Percentiles rank a stretch among this genome's conserved stretches.
Evolutionary conservation across 495 filamentous ascomycete species (phyloP).

Genomic region (Coniosporium apollinis): DNA sequence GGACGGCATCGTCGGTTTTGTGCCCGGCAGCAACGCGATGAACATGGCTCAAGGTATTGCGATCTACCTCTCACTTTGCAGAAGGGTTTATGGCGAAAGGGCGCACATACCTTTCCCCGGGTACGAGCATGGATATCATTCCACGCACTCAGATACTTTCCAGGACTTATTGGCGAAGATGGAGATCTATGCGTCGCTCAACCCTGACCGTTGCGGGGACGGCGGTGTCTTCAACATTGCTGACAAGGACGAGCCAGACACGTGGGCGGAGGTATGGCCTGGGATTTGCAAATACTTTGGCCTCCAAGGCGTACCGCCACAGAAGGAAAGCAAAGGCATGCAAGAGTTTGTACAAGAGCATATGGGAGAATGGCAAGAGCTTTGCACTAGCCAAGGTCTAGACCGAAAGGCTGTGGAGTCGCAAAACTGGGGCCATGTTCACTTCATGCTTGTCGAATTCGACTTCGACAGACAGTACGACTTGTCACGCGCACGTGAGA

Average conservation of each 20-base stretch:
- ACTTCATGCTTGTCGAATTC: too few relatives aligned
- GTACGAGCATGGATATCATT: conserved; percentile 11
- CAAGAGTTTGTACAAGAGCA: conserved; percentile 9
- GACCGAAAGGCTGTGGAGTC: not conserved
- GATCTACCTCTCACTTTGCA: conserved; percentile 25
- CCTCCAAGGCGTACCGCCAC: conserved; percentile 15
- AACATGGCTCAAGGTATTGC: conserved; percentile 27
- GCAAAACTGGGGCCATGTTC: not conserved
- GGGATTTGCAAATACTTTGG: conserved; percentile 24
- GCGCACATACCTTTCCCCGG: conserved; percentile 25
- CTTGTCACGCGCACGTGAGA: conserved; percentile 2
- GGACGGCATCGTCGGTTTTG: conserved; percentile 31
- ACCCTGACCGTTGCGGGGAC: conserved; percentile 8
- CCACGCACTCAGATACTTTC: conserved; percentile 20
- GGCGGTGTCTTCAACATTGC: conserved; percentile 22
- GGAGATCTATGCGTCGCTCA: conserved; percentile 23
- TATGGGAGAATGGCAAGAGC: conserved; percentile 2
- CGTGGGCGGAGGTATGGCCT: conserved; percentile 24
- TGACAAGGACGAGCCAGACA: conserved; percentile 16
- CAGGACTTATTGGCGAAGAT: conserved; percentile 29
- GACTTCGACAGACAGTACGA: too few relatives aligned
- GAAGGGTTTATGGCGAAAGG: conserved; percentile 17
- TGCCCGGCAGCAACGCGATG: conserved; percentile 26
- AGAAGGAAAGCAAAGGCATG: not conserved
- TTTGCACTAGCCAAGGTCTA: not conserved